These are phyloP conservation scores for Aspergillus fructus DNA, from an alignment of 2,329 filamentous ascomycete genomes.

Conservation along the genomic window DNA sequence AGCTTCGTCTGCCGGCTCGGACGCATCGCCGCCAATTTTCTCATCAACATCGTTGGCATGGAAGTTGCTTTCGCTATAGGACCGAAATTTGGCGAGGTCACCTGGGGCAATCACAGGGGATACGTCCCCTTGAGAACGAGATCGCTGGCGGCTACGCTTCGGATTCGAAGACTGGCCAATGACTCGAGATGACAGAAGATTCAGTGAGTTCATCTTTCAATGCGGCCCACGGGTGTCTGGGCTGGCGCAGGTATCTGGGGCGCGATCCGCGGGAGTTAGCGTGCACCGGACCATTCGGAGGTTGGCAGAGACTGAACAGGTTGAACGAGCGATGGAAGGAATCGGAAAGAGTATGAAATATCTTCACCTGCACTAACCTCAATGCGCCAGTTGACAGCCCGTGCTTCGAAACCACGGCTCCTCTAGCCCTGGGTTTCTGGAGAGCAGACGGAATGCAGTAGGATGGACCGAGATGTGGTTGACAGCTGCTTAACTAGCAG, in stretches of 20 bases:
- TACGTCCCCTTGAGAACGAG: slow-evolving; percentile 53
- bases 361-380: slow-evolving; percentile 31
- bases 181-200: slow-evolving; percentile 85
- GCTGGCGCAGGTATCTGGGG: slow-evolving; percentile 37
- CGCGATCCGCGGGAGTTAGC: slow-evolving; percentile 21
- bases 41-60: slow-evolving; percentile 30
- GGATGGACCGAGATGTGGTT: neutral
- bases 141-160: slow-evolving; percentile 50
- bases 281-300: slow-evolving; percentile 6
- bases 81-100: slow-evolving; percentile 40
- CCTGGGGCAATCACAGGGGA: slow-evolving; percentile 30
- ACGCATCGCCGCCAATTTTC: slow-evolving; percentile 27
- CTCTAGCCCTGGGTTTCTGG: slow-evolving; percentile 11
- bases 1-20: slow-evolving; percentile 23
- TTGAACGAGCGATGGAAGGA: neutral
- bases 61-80: slow-evolving; percentile 44
- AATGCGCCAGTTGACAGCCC: slow-evolving; percentile 40
- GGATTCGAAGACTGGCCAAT: slow-evolving; percentile 59
- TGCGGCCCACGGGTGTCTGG: slow-evolving; percentile 47
- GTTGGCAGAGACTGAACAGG: neutral
- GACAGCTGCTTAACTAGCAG: neutral
- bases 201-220: slow-evolving; percentile 91
- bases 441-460: slow-evolving; percentile 4
- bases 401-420: slow-evolving; percentile 23
- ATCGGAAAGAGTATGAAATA: slow-evolving; percentile 15